Evolutionary conservation across 2,329 filamentous ascomycete genomes (phyloP).

Genomic region (Colletotrichum sp.): DNA sequence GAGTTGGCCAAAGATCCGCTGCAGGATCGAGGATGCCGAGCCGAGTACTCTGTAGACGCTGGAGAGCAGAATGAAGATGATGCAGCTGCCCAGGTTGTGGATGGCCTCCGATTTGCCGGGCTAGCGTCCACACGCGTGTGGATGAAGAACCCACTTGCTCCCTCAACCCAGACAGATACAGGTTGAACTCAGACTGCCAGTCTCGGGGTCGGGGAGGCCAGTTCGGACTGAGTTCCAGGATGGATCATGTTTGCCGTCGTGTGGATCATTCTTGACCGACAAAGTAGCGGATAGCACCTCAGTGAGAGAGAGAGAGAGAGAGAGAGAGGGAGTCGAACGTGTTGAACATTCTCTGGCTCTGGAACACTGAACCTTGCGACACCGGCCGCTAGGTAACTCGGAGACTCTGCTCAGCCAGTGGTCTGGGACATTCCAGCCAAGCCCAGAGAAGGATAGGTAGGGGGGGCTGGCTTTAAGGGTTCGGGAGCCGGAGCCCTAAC

Average conservation of each 20-base stretch:
- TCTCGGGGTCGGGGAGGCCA: neutral
- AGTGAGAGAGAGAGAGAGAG: neutral
- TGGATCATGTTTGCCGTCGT: neutral
- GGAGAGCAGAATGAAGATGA: neutral
- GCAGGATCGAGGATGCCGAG: neutral
- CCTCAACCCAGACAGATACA: neutral
- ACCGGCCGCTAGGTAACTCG: conserved; percentile 7
- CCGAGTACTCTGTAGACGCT: neutral
- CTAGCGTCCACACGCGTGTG: neutral
- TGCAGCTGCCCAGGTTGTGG: neutral
- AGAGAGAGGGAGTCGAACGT: neutral
- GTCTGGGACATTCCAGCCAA: neutral
- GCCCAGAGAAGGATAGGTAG: neutral
- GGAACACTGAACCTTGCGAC: neutral
- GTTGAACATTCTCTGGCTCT: neutral
- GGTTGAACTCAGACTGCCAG: neutral
- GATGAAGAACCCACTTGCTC: neutral
- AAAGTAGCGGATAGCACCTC: neutral
- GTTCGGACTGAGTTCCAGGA: neutral
- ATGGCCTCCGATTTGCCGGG: neutral
- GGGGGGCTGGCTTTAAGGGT: conserved; percentile 4
- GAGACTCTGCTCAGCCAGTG: neutral
- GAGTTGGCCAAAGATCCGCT: conserved; percentile 4
- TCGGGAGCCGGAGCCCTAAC: conserved; percentile 16
- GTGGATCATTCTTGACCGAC: neutral